Evolutionary conservation across 495 filamentous ascomycete genomes (phyloP), one percentile per base, ranked within the genome.

Genomic region (Bombardia bombarda): DNA sequence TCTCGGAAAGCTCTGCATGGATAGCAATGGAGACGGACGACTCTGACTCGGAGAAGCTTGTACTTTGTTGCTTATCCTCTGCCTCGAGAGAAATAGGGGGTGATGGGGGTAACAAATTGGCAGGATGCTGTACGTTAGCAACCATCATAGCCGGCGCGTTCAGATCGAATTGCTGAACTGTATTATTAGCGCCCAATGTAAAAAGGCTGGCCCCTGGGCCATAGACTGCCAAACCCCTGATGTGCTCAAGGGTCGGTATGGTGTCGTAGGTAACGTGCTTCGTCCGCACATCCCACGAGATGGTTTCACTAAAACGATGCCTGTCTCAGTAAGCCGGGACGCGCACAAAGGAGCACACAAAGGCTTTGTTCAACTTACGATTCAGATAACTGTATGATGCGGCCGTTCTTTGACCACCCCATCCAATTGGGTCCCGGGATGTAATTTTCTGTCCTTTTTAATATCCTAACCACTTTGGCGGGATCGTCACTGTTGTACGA

Each of bases 381-480:
- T 64, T 96, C 88, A 7, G 88, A 79, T 65, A 79, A 90, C 65
- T 99, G 92, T 38, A 99, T 75, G 47, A 99, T 88, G 50, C 86
- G 82, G 21, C 92, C 92, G 68, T 94, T 95, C 68, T 94, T 97
- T 3, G 93, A 97, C 92, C 92, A 99, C 19, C 78, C 84, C 73
- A 95, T 86, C 90, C 90, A 99, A 60, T 95, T 94, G 16, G 84
- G 86, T 8, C 88, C 88, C 10, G 79, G 65, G 23, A 78, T 68
- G 40, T 74, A 84, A 48, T 78, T 77, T 49, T 95, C 88, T 4
- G 77, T 78, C 52, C 83, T 72, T 65, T 89, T 94, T 38, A 99
- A 64, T 4, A 93, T 80, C 37, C 92, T 74, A 44, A 97, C 94
- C 4, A 94, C 84, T 54, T 86, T 87, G 42, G 83, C 80, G 16